Base-by-base conservation (phyloP, 495 filamentous ascomycete species). In the Apiosordaria backusii region DNA sequence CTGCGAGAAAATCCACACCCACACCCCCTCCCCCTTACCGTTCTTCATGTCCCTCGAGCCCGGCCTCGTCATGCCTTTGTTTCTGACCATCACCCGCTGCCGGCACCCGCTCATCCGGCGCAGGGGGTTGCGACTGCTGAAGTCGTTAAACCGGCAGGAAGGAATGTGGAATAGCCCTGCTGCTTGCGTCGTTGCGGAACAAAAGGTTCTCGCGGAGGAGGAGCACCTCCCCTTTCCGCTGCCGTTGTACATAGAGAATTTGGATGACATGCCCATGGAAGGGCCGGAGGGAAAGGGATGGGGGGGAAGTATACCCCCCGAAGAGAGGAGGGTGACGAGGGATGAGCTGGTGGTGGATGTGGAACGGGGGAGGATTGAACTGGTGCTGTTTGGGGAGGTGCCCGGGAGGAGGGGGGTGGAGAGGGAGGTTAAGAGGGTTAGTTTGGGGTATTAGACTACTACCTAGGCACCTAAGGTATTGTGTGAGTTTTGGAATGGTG, bases 11-110 rank as follows among this genome's bases (percentile, higher is more conserved):
- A 13, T 70, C 6, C 54, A 54, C 4, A 4, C 18, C 16, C 50
- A 52, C 10, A 70, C 65, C 13, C 18, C 24, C 35, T 63, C 64
- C 13, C 64, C 62, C 6, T 5, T 70, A 19, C 65, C 61, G 1
- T 70, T 65, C 45, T 67, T 73, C 64, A 61, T 73, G 63, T 68
- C 68, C 4, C 62, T 73, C 3, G 71, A 73, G 57, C 71, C 66
- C 1, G 71, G 71, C 9, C 22, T 73, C 10, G 64, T 62, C 4
- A 54, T 68, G 63, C 71, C 68, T 9, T 21, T 70, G 25, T 70
- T 61, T 23, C 10, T 73, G 22, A 55, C 55, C 4, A 63, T 52
- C 2, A 60, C 55, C 13, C 57, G 71, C 15, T 72, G 71, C 24
- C 66, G 71, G 1, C 71, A 72, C 45, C 68, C 71, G 1, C 15